Conservation (phyloP, 257 asterid species). For the Solanum raphanifolium region DNA sequence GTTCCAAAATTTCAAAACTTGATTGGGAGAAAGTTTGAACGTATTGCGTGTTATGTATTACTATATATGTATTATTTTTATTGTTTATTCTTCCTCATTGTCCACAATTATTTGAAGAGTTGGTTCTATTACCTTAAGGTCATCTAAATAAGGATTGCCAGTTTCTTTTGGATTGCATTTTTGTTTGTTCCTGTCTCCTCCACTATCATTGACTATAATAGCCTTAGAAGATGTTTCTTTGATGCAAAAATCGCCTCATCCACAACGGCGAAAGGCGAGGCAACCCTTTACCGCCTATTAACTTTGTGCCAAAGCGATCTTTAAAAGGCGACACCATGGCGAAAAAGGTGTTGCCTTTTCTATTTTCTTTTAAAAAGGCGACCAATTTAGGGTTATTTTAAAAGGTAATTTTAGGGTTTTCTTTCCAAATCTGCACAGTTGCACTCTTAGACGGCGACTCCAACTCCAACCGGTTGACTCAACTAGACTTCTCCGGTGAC, state of each 20-base stretch:
- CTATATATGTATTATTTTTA: not conserved
- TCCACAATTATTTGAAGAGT: not conserved
- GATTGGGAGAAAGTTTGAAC: not conserved
- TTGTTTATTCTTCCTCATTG: not conserved
- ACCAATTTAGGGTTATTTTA: not conserved
- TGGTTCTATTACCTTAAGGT: not conserved
- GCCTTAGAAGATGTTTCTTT: not conserved
- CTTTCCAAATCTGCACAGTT: too few relatives aligned
- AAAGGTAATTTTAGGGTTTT: not conserved
- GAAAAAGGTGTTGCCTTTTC: not conserved
- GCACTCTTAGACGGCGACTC: not conserved
- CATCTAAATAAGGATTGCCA: not conserved
- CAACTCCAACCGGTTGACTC: not conserved
- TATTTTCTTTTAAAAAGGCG: not conserved
- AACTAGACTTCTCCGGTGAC: not conserved
- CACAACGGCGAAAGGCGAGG: not conserved
- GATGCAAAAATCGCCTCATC: not conserved
- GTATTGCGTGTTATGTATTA: not conserved
- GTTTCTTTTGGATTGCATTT: not conserved
- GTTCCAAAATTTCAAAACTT: not conserved
- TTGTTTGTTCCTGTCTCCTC: not conserved
- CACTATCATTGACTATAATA: not conserved
- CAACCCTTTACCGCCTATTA: not conserved
- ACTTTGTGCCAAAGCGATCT: not conserved
- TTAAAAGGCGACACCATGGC: not conserved